Conservation (phyloP, 768 basidiomycete genomes). For the Strobilomyces dryophilus region DNA sequence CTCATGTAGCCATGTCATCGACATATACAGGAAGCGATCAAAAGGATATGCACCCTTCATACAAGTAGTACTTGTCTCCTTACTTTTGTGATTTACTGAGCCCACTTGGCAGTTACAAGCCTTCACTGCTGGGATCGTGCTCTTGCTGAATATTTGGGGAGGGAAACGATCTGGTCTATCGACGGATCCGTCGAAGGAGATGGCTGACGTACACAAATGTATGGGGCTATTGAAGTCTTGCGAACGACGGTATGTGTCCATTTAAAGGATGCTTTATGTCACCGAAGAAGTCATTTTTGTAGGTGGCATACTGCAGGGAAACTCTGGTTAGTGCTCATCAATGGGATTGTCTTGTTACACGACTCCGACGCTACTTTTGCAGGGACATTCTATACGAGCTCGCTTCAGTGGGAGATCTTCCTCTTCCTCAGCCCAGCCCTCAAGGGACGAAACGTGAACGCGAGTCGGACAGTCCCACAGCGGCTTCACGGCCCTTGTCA, state of each 20-base stretch:
- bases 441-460: conserved; percentile 59
- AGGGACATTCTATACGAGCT: conserved; percentile 76
- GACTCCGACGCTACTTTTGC: neutral
- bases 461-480: conserved; percentile 47
- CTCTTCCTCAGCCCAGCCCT: conserved; percentile 56
- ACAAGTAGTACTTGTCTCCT: conserved; percentile 22
- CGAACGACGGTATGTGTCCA: conserved; percentile 32
- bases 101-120: conserved; percentile 32
- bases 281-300: neutral
- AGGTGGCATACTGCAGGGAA: conserved; percentile 49
- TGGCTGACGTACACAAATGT: conserved; percentile 50
- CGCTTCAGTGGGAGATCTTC: conserved; percentile 66
- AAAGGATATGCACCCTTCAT: conserved; percentile 23
- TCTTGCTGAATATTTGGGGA: conserved; percentile 56
- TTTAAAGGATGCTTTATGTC: neutral
- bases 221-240: conserved; percentile 37
- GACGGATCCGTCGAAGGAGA: conserved; percentile 40
- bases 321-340: conserved; percentile 37
- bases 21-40: conserved; percentile 44
- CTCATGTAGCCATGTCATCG: conserved; percentile 68
- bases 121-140: conserved; percentile 48
- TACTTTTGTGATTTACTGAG: neutral
- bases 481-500: conserved; percentile 4
- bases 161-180: conserved; percentile 40
- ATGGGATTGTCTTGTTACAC: neutral